Base-by-base conservation (phyloP, 129 eudicot species). In the Pulicaria dysenterica region DNA sequence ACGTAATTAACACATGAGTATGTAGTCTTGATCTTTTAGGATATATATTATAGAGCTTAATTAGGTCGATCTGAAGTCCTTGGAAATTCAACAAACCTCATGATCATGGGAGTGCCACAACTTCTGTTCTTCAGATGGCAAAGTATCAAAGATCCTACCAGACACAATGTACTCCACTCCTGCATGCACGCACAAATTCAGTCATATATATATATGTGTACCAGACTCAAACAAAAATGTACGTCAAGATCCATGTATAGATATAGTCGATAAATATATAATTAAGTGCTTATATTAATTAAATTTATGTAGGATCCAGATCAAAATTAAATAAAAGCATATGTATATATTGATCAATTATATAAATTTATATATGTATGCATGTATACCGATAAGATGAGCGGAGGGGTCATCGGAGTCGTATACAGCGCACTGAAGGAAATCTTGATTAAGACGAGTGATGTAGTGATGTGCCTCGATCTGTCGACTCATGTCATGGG, bases 41-140 rank as follows among this genome's bases (percentile, higher is more conserved):
- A 24, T 24, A 24, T 24, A 24, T 24, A 24, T 24, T 24, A 1
- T 24, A 24, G 31, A 24, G 31, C 31, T 0, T 24, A 24, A 24
- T 24, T 68, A 3, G 8, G 6, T n/a, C n/a, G 10, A 66, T 65
- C n/a, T 64, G 50, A 11, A 42, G 34, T 62, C 46, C 31, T 16
- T 39, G 31, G n/a, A 34, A 45, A 38, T 17, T 8, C 4, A 34
- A 54, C 38, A 40, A 46, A 17, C 97, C 91, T 93, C 98, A 64
- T 85, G 83, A 62, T 77, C 90, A 73, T 93, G 98, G 34, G 96
- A 87, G 76, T 93, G 96, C 98, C 98, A 93, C 15, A 93, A 82
- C 83, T 84, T 93, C 79, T 89, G 96, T 73, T 93, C 98, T 10
- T 89, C 95, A 1, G 85, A 70, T 4, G 84, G 73, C 34, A 93